A percentile compares a stretch with the other conserved stretches of the same genome.
Evolutionary conservation across 2,329 filamentous ascomycete species (phyloP).

Genomic region (Fusarium lateritium): DNA sequence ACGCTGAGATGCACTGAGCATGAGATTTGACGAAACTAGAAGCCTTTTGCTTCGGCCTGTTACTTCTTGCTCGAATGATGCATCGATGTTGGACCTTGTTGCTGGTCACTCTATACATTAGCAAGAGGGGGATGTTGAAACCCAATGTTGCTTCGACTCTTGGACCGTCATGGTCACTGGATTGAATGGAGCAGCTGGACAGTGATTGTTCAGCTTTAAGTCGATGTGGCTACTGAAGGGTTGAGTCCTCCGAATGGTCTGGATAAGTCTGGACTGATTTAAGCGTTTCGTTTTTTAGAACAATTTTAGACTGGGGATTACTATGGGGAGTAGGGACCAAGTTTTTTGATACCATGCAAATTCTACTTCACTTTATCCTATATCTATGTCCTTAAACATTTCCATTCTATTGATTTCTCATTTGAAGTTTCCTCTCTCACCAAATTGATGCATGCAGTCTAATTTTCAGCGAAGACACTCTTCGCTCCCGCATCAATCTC

Average conservation of each 20-base stretch:
- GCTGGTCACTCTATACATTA: background rate
- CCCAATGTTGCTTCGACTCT: background rate
- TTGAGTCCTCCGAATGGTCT: background rate
- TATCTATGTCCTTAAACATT: background rate
- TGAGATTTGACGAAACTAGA: background rate
- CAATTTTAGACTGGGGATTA: too few relatives aligned
- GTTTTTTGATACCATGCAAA: too few relatives aligned
- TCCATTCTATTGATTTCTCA: background rate
- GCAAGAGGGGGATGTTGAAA: too few relatives aligned
- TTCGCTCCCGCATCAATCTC: slow-evolving; percentile 27
- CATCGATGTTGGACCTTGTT: background rate
- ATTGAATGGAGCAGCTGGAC: background rate
- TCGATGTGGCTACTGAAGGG: background rate
- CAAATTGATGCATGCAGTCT: background rate
- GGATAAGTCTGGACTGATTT: background rate
- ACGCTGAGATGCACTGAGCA: background rate
- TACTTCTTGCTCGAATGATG: background rate
- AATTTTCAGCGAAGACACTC: slow-evolving; percentile 11
- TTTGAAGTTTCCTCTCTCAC: background rate
- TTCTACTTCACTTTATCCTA: too few relatives aligned
- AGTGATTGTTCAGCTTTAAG: too few relatives aligned
- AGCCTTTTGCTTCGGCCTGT: too few relatives aligned
- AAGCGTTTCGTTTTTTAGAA: background rate
- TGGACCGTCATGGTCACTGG: background rate
- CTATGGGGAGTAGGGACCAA: too few relatives aligned